Percentiles rank a stretch among this genome's conserved stretches.
Conservation (phyloP, 2,329 filamentous ascomycete species). For the Ceratocystis huliohia region DNA sequence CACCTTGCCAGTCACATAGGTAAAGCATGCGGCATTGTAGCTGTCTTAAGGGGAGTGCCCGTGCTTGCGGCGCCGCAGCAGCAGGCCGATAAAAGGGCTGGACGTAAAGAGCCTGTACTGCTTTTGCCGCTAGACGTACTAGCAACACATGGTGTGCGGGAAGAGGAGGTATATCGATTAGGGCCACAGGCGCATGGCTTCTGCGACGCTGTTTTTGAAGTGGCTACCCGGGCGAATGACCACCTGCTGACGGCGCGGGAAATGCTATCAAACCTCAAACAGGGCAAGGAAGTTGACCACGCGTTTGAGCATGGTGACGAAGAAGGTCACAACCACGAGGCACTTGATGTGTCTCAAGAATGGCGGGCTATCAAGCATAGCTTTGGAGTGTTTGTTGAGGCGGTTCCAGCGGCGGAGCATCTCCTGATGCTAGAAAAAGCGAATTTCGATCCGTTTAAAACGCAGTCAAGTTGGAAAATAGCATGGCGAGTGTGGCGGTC, state of each 20-base stretch:
- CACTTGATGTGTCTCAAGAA: constrained; percentile 30
- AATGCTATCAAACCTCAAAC: constrained; percentile 71
- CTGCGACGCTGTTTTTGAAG: constrained; percentile 77
- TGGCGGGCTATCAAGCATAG: constrained; percentile 41
- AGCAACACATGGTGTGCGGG: constrained; percentile 64
- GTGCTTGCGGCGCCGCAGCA: constrained; percentile 48
- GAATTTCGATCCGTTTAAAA: constrained; percentile 73
- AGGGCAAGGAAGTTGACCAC: constrained; percentile 63
- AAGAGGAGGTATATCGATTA: constrained; percentile 78
- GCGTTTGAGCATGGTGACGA: constrained; percentile 70
- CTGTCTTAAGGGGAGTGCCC: constrained; percentile 76
- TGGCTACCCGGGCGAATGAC: constrained; percentile 88
- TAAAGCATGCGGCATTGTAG: constrained; percentile 79
- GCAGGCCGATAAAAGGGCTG: constrained; percentile 21
- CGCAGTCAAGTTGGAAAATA: constrained; percentile 59
- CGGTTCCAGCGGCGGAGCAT: constrained; percentile 65
- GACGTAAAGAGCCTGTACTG: constrained; percentile 39
- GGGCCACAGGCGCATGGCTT: constrained; percentile 69
- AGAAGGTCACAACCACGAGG: constrained; percentile 51
- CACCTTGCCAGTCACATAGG: constrained; percentile 92
- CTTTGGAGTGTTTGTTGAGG: constrained; percentile 71
- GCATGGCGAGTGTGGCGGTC: constrained; percentile 60
- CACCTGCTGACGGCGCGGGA: constrained; percentile 87
- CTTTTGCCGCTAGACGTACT: constrained; percentile 82
- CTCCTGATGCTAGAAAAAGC: constrained; percentile 61